These are phyloP conservation scores for Passalora sequoiae DNA, from an alignment of 2,329 filamentous ascomycete species.

Conservation along the genomic window DNA sequence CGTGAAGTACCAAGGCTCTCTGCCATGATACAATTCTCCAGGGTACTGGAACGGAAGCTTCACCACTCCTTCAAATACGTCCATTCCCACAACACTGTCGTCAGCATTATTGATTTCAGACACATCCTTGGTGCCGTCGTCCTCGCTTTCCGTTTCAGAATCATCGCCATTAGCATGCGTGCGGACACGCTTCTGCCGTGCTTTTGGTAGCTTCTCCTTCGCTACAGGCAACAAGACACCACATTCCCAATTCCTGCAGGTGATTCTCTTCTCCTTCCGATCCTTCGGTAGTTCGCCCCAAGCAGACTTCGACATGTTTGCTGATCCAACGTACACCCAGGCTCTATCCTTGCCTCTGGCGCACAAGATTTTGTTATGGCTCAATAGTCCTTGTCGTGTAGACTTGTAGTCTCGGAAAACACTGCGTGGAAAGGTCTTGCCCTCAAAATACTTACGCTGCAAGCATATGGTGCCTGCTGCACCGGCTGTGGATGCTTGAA, in stretches of 20 bases:
- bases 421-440: conserved; percentile 61
- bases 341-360: conserved; percentile 42
- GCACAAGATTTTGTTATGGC: conserved; percentile 69
- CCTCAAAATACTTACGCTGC: conserved; percentile 65
- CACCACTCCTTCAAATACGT: conserved; percentile 51
- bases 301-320: conserved; percentile 87
- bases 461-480: conserved; percentile 79
- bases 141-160: conserved; percentile 18
- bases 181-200: neutral
- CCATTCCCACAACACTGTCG: conserved; percentile 40
- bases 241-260: conserved; percentile 91
- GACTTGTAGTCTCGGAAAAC: conserved; percentile 73
- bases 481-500: conserved; percentile 34
- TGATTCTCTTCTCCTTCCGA: conserved; percentile 65
- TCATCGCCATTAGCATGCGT: conserved; percentile 10
- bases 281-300: conserved; percentile 80
- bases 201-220: neutral
- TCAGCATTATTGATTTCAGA: conserved; percentile 8
- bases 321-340: conserved; percentile 85
- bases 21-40: conserved; percentile 46
- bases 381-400: conserved; percentile 64
- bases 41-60: conserved; percentile 63
- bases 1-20: conserved; percentile 44
- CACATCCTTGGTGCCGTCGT: conserved; percentile 2
- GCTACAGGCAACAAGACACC: conserved; percentile 58